These are phyloP conservation scores for Colletotrichum navitas DNA, from an alignment of 2,329 filamentous ascomycete species.

Conservation along the genomic window DNA sequence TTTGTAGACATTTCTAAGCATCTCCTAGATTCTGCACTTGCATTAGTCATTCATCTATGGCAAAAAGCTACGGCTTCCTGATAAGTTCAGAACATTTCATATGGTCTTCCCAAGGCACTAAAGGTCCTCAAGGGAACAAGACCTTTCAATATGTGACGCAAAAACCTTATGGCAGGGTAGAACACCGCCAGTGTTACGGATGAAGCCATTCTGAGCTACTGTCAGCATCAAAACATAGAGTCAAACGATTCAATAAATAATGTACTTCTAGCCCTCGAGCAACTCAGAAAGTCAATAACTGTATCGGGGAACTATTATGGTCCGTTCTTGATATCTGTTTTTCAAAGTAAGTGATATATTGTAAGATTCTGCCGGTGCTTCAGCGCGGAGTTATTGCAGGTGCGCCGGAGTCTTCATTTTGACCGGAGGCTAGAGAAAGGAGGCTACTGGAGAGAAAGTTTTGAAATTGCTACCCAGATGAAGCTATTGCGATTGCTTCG, in stretches of 20 bases:
- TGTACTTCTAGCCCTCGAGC: too few relatives aligned
- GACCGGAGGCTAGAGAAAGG: too few relatives aligned
- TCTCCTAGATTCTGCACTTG: too few relatives aligned
- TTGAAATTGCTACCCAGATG: background rate
- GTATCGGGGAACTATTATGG: background rate
- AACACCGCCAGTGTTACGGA: background rate
- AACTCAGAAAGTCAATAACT: constrained; percentile 3
- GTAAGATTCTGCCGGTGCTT: background rate
- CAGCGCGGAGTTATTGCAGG: constrained; percentile 12
- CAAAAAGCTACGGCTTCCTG: background rate
- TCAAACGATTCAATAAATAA: too few relatives aligned
- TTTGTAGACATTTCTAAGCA: too few relatives aligned
- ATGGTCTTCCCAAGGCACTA: background rate
- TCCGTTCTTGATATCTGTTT: background rate
- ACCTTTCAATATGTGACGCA: background rate
- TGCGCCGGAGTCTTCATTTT: constrained; percentile 1
- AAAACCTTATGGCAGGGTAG: background rate
- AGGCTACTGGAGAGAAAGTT: background rate
- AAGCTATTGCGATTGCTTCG: background rate
- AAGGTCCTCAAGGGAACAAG: background rate
- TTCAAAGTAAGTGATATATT: background rate
- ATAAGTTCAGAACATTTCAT: background rate
- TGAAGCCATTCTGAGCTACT: background rate
- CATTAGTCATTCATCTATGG: too few relatives aligned
- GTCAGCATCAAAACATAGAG: too few relatives aligned